These are phyloP conservation scores for Dispira simplex DNA, from an alignment of 192 early-diverging fungal genomes.

Conservation along the genomic window DNA sequence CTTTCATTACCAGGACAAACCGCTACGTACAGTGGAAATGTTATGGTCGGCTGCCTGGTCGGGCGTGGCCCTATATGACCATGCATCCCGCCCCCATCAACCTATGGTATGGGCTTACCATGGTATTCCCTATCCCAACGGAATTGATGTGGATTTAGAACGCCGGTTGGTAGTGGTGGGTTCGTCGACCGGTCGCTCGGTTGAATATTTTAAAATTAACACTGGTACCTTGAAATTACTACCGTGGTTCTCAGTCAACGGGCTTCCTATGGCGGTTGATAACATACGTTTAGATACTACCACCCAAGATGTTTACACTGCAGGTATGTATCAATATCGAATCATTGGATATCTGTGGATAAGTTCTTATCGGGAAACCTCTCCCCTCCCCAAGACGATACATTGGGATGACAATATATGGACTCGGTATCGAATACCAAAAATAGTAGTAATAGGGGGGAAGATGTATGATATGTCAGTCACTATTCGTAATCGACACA, in stretches of 20 bases:
- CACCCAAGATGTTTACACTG: neutral
- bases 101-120: neutral
- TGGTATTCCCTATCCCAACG: neutral
- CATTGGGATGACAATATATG: neutral
- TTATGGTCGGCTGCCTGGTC: neutral
- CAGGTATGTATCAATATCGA: neutral
- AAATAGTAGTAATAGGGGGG: neutral
- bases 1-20: neutral
- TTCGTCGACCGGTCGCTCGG: neutral
- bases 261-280: neutral
- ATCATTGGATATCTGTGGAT: too few species aligned
- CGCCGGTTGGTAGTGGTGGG: neutral
- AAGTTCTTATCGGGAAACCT: too few species aligned
- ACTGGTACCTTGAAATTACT: neutral
- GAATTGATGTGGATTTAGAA: constrained; percentile 1
- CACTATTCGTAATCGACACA: neutral
- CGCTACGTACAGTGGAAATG: neutral
- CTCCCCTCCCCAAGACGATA: neutral
- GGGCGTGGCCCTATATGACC: neutral
- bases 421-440: neutral
- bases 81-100: neutral
- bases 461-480: neutral
- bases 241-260: neutral
- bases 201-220: neutral
- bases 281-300: neutral